These are phyloP conservation scores for Apiospora saccharicola DNA, from an alignment of 2,329 filamentous ascomycete species.

Conservation along the genomic window DNA sequence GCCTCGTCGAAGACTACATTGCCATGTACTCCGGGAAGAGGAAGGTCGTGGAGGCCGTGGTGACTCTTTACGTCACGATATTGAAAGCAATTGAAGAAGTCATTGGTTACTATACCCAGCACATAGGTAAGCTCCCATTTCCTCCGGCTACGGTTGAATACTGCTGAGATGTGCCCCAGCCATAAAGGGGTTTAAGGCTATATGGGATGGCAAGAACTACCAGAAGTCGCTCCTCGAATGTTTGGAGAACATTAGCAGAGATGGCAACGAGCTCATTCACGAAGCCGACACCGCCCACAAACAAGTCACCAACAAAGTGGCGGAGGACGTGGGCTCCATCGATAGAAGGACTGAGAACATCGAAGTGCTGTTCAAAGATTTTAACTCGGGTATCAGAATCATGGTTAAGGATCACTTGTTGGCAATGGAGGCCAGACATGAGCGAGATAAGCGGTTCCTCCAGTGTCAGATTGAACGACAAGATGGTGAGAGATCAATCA, in stretches of 20 bases:
- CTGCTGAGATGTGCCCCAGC: too few relatives aligned
- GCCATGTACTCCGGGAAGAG: background rate
- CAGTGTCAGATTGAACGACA: too few relatives aligned
- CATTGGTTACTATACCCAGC: background rate
- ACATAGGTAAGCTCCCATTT: too few relatives aligned
- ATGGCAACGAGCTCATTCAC: conserved; percentile 12
- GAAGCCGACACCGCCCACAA: background rate
- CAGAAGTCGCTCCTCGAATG: background rate
- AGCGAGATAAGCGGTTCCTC: too few relatives aligned
- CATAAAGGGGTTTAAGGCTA: background rate
- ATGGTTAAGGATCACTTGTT: too few relatives aligned
- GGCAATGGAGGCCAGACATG: too few relatives aligned
- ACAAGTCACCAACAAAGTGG: background rate
- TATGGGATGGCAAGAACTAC: conserved; percentile 7
- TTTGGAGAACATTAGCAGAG: background rate
- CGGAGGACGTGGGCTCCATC: too few relatives aligned
- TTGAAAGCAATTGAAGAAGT: background rate
- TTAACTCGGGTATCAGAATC: too few relatives aligned
- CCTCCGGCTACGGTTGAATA: too few relatives aligned
- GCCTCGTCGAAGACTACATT: background rate
- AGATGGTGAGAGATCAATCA: too few relatives aligned
- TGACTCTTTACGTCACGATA: background rate
- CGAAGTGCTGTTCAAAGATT: too few relatives aligned
- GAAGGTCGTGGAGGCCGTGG: background rate
- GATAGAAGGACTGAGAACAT: too few relatives aligned